Conservation (phyloP, 208 protist species). For the Acanthamoeba sp. region DNA sequence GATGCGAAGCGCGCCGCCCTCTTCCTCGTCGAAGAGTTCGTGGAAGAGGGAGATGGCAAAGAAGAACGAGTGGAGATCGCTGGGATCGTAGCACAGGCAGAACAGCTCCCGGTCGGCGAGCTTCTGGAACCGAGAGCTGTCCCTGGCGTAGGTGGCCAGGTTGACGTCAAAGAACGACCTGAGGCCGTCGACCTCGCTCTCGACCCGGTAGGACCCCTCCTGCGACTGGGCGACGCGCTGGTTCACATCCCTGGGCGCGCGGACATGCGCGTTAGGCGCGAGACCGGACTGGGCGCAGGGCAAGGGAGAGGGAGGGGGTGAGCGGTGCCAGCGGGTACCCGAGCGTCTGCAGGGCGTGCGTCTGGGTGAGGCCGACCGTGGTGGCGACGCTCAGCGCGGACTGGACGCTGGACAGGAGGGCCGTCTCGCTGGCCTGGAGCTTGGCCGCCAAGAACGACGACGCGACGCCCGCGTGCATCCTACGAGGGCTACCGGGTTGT, state of each 20-base stretch:
- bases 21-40: slow-evolving; percentile 18
- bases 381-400: not conserved
- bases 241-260: not conserved
- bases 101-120: slow-evolving; percentile 30
- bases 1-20: not conserved
- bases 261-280: not conserved
- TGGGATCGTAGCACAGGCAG: slow-evolving; percentile 46
- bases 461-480: not conserved
- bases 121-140: slow-evolving; percentile 33
- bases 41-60: slow-evolving; percentile 59
- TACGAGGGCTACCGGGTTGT: slow-evolving; percentile 20
- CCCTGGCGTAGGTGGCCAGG: slow-evolving; percentile 32
- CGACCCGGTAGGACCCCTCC: not conserved
- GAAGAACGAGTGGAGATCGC: slow-evolving; percentile 28
- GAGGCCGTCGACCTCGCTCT: slow-evolving; percentile 37
- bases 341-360: slow-evolving; percentile 15
- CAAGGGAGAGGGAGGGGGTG: not conserved
- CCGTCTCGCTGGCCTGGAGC: not conserved
- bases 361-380: slow-evolving; percentile 1
- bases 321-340: not conserved
- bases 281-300: too few relatives aligned
- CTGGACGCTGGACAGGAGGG: not conserved
- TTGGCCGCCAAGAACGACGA: not conserved
- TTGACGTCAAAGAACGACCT: slow-evolving; percentile 49
- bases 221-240: not conserved